Percentiles rank a stretch among this genome's conserved stretches.
These are phyloP conservation scores for Tremellales sp. DNA, from an alignment of 1,284 basidiomycete species.

Conservation along the genomic window DNA sequence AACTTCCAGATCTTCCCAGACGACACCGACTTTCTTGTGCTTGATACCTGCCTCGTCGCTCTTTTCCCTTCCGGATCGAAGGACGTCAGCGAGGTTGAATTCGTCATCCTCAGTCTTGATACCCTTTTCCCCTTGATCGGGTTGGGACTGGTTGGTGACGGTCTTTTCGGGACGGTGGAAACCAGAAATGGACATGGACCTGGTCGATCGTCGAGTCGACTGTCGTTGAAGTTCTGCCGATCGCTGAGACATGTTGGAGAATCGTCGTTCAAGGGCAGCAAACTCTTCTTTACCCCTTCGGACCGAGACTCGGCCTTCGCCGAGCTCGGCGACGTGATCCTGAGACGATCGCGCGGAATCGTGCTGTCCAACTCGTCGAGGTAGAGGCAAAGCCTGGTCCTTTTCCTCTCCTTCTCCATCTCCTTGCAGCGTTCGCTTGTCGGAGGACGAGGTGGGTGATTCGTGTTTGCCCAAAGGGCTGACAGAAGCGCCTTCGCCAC, in stretches of 20 bases:
- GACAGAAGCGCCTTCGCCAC: no score
- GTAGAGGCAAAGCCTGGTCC: neutral
- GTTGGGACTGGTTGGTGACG: constrained; percentile 13
- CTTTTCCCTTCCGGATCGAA: constrained; percentile 64
- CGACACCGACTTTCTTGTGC: constrained; percentile 72
- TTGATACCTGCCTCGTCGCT: constrained; percentile 68
- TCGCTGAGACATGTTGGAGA: constrained; percentile 39
- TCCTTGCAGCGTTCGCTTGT: neutral
- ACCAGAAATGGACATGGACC: constrained; percentile 10
- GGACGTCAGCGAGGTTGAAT: constrained; percentile 61
- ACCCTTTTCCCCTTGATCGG: constrained; percentile 25
- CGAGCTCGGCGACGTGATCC: constrained; percentile 37
- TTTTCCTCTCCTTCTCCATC: neutral
- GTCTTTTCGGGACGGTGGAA: constrained; percentile 15
- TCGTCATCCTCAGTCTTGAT: constrained; percentile 28
- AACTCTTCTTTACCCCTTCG: constrained; percentile 39
- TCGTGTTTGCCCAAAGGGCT: no score
- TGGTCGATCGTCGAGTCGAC: constrained; percentile 25
- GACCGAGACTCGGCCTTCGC: constrained; percentile 32
- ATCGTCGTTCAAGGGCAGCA: constrained; percentile 39
- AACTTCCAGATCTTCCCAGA: constrained; percentile 55
- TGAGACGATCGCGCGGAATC: constrained; percentile 19
- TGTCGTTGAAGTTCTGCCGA: constrained; percentile 31
- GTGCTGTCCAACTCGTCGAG: neutral
- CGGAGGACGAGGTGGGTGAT: neutral